phyloP scores from a whole-genome alignment of 2,329 filamentous ascomycete genomes.

The Trichoderma sp. region DNA sequence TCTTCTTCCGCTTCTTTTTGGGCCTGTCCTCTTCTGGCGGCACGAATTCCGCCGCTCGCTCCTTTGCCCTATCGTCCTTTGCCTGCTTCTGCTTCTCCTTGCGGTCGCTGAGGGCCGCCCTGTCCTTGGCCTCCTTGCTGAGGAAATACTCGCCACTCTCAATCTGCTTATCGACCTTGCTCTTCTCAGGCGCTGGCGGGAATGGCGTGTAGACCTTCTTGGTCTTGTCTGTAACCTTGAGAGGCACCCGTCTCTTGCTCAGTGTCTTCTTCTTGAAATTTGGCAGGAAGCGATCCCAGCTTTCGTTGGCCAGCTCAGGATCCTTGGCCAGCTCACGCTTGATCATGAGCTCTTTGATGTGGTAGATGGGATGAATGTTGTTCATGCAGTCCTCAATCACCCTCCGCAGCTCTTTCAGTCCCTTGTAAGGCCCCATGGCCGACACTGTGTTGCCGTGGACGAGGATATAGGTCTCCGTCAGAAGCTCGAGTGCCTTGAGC shows the following conservation, averaged over 20 bases:
- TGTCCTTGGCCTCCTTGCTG: conserved; percentile 86
- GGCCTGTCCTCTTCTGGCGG: conserved; percentile 75
- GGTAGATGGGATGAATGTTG: conserved; percentile 94
- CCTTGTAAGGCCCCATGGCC: conserved; percentile 89
- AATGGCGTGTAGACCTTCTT: conserved; percentile 97
- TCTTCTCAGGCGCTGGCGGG: conserved; percentile 95
- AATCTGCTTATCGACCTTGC: conserved; percentile 97
- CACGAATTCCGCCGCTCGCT: conserved; percentile 81
- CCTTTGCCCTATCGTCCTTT: conserved; percentile 83
- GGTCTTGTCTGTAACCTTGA: conserved; percentile 85
- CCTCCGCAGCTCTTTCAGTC: conserved; percentile 85
- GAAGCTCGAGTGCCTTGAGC: conserved; percentile 86
- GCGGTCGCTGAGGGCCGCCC: conserved; percentile 73
- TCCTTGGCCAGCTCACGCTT: conserved; percentile 90
- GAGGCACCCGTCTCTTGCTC: conserved; percentile 76
- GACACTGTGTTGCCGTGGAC: conserved; percentile 96
- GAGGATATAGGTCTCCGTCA: conserved; percentile 88
- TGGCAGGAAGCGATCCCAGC: conserved; percentile 93
- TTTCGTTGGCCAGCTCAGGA: conserved; percentile 79
- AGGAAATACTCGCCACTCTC: conserved; percentile 97
- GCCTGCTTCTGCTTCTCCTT: conserved; percentile 82
- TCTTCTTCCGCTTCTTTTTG: conserved; percentile 64
- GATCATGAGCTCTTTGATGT: conserved; percentile 77
- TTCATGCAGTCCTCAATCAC: conserved; percentile 95
- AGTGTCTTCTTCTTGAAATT: conserved; percentile 95